Evolutionary conservation across 176 grass and related monocot species (phyloP).

Genomic region (Eragrostis nindensis): DNA sequence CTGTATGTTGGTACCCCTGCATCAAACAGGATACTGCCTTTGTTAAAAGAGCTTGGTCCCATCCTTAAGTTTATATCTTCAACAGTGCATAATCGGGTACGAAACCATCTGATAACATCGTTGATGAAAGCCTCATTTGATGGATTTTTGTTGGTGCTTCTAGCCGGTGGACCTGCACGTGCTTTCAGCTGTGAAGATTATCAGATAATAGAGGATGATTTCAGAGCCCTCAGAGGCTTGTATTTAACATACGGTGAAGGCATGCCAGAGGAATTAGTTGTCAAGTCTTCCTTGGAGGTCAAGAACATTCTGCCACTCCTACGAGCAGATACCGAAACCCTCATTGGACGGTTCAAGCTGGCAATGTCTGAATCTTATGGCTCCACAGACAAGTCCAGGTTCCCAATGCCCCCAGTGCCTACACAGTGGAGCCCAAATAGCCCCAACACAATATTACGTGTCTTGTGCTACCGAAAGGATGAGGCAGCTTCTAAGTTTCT

Average conservation of each 20-base stretch:
- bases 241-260: slow-evolving; percentile 70
- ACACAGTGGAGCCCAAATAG: slow-evolving; percentile 72
- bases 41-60: slow-evolving; percentile 71
- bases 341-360: slow-evolving; percentile 69
- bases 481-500: slow-evolving; percentile 79
- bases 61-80: slow-evolving; percentile 60
- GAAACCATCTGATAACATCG: slow-evolving; percentile 57
- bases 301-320: slow-evolving; percentile 84
- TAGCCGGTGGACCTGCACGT: slow-evolving; percentile 74
- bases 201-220: slow-evolving; percentile 70
- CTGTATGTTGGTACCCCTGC: slow-evolving; percentile 62
- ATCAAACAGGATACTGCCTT: slow-evolving; percentile 67
- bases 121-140: slow-evolving; percentile 93
- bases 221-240: slow-evolving; percentile 64
- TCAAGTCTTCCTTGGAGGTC: slow-evolving; percentile 66
- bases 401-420: slow-evolving; percentile 68
- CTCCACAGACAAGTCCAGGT: slow-evolving; percentile 40
- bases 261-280: slow-evolving; percentile 69
- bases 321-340: slow-evolving; percentile 54
- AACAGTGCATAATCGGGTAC: slow-evolving; percentile 45
- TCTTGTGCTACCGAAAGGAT: slow-evolving; percentile 83
- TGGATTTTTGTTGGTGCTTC: slow-evolving; percentile 82
- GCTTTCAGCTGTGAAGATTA: slow-evolving; percentile 64
- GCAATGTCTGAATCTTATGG: slow-evolving; percentile 43
- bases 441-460: slow-evolving; percentile 84